Conservation (phyloP, 306 rosid genomes). For the Albizia julibrissin region DNA sequence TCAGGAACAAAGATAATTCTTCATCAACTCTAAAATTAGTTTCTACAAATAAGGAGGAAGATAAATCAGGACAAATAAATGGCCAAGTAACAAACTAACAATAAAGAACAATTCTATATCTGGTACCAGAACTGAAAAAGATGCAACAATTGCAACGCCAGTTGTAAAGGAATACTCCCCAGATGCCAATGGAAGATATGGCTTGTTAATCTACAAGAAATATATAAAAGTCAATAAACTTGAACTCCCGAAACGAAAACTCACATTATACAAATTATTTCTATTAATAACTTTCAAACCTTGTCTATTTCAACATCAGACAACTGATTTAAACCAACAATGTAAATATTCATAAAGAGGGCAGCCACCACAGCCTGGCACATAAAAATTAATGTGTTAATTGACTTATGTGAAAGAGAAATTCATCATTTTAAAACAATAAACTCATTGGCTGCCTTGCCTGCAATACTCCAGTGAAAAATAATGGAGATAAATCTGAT, state of each 20-base stretch:
- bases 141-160: conserved; percentile 68
- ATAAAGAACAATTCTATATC: conserved; percentile 14
- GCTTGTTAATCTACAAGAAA: conserved; percentile 84
- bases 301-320: conserved; percentile 93
- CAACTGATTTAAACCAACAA: conserved; percentile 91
- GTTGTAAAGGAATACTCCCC: conserved; percentile 86
- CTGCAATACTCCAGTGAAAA: conserved; percentile 81
- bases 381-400: conserved; percentile 6
- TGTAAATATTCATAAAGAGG: conserved; percentile 89
- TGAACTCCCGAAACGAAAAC: neutral
- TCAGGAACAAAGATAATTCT: neutral
- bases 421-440: conserved; percentile 5
- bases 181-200: conserved; percentile 97
- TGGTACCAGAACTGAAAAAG: conserved; percentile 76
- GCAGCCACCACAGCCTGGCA: conserved; percentile 95
- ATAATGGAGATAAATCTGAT: conserved; percentile 82
- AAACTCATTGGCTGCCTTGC: conserved; percentile 46
- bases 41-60: neutral
- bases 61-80: neutral
- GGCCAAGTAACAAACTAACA: neutral
- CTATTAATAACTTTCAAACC: conserved; percentile 47
- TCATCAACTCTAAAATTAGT: neutral
- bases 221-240: conserved; percentile 8
- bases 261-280: neutral
- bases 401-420: neutral